A percentile compares a stretch with the other conserved stretches of the same genome.
Conservation (phyloP, 2,329 filamentous ascomycete genomes). For the Canariomyces notabilis region DNA sequence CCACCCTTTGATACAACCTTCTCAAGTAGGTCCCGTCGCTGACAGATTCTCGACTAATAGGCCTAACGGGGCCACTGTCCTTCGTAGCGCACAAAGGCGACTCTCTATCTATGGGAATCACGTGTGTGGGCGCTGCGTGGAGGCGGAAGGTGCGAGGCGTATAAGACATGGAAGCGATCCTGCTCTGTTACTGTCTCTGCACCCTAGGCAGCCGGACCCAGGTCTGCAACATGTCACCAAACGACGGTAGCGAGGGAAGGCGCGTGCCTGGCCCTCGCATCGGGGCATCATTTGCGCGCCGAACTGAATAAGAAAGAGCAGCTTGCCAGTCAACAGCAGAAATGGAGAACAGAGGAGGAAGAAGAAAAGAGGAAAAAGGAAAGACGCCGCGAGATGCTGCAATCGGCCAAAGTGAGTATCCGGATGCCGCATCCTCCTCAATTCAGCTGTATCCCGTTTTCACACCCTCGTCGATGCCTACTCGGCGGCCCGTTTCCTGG, state of each 20-base stretch:
- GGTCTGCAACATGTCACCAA: conserved; percentile 12
- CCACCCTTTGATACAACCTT: background rate
- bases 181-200: conserved; percentile 2
- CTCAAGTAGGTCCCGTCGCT: no score
- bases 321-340: no score
- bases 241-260: conserved; percentile 13
- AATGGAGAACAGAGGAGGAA: background rate
- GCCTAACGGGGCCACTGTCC: background rate
- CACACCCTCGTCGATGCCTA: background rate
- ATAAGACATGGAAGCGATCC: background rate
- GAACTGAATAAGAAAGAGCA: conserved; percentile 12
- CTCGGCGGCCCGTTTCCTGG: conserved; percentile 9
- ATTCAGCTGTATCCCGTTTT: conserved; percentile 10
- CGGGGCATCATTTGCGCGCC: conserved; percentile 21
- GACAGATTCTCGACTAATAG: background rate
- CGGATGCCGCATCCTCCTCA: conserved; percentile 7
- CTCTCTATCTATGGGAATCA: background rate
- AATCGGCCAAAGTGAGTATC: conserved; percentile 11
- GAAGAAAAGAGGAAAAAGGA: background rate
- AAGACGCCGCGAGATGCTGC: conserved; percentile 8
- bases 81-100: background rate
- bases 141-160: background rate
- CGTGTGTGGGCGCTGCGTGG: background rate
- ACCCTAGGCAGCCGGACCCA: conserved; percentile 10
- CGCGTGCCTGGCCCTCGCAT: conserved; percentile 14